Evolutionary conservation across 2,329 filamentous ascomycete genomes (phyloP), one percentile per base, ranked within the genome.

Genomic region (Juglanconis sp.): DNA sequence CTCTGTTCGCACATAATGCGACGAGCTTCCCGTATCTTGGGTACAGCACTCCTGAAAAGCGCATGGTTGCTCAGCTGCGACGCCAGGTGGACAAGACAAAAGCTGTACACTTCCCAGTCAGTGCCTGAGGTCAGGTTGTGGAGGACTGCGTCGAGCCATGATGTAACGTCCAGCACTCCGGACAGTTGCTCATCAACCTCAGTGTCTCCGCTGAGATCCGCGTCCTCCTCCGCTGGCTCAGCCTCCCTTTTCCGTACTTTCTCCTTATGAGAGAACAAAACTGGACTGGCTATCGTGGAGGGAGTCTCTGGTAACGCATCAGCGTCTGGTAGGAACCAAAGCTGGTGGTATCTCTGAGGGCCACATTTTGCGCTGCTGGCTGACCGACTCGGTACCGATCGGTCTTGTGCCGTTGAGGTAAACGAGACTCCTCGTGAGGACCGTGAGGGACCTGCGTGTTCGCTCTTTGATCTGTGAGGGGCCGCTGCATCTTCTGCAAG

Each of bases 71-170:
- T 90, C 30, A 99, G 80, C 68, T 98, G 94, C 34, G 91, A 89
- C 1, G 92, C 90, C 9, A 97, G 78, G 72, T 96, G 91, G 5
- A 92, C 90, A 35, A 99, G 79, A 17, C 94, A 84, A 70, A 94
- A 97, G 73, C 91, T 94, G 78, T 96, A 96, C 1, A 96, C 79
- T 71, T 98, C 92, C 93, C 94, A 98, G 63, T 95, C 88, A 52
- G 86, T 84, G 46, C 88, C 89, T 58, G 87, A 82, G 65, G 89
- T 86, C 48, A 96, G 76, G n/a, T 95, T 77, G n/a, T 81, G 80
- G 32, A 91, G 83, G 42, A 96, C 80, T 10, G 87, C 81, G 64
- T 93, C 89, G n/a, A 96, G 80, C 90, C 92, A 96, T 46, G 81
- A 74, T 13, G 81, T 80, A 51, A 89, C 81, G 57, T 86, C 82